These are phyloP conservation scores for Raffaelea arxii DNA, from an alignment of 2,329 filamentous ascomycete species.

Conservation along the genomic window DNA sequence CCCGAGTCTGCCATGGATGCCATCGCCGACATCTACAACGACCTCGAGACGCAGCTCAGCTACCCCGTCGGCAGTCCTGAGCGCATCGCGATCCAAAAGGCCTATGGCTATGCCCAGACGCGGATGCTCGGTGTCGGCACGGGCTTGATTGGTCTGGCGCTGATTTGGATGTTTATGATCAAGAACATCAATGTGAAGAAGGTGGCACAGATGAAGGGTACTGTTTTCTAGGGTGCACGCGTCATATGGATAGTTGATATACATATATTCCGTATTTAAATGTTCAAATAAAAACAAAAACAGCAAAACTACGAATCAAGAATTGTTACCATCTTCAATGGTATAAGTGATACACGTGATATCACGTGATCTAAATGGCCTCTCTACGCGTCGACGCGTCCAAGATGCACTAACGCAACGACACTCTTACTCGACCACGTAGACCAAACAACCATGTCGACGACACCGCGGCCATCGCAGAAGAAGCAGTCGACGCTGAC, in stretches of 20 bases:
- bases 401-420: no score
- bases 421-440: no score
- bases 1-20: conserved; percentile 29
- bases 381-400: no score
- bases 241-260: no score
- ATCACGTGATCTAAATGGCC: no score
- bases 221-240: conserved; percentile 6
- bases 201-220: conserved; percentile 8
- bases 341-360: no score
- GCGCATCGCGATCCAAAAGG: conserved; percentile 32
- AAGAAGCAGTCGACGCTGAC: conserved; percentile 78
- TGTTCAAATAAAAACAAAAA: no score
- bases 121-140: conserved; percentile 26
- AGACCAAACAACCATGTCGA: no score
- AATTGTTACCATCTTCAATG: no score
- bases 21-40: conserved; percentile 39
- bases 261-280: no score
- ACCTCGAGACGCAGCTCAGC: conserved; percentile 38
- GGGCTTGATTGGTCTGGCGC: conserved; percentile 20
- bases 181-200: conserved; percentile 11
- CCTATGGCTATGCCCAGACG: conserved; percentile 37
- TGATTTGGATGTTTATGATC: conserved; percentile 15
- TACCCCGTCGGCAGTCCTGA: conserved; percentile 33
- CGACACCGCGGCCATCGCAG: conserved; percentile 28
- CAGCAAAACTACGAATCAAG: no score